Conservation (phyloP, 768 basidiomycete genomes). For the Collybia mongolica region DNA sequence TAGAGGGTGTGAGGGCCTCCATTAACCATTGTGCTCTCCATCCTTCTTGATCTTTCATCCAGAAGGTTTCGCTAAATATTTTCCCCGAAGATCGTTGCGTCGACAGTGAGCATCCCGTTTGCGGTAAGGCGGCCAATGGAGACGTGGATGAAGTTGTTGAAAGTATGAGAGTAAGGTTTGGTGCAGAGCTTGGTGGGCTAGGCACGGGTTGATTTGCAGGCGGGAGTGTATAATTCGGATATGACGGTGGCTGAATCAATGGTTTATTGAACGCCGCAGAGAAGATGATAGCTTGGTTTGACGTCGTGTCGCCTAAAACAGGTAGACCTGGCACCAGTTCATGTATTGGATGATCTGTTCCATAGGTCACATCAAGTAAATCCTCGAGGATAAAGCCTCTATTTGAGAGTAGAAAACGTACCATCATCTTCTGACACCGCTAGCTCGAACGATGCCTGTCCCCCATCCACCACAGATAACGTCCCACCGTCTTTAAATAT, state of each 20-base stretch:
- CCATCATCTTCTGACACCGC: constrained; percentile 49
- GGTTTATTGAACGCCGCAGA: constrained; percentile 52
- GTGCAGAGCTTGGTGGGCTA: constrained; percentile 34
- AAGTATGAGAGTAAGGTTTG: constrained; percentile 57
- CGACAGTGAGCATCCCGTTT: constrained; percentile 61
- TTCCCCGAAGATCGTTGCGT: constrained; percentile 34
- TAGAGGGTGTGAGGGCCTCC: constrained; percentile 53
- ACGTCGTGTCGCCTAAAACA: constrained; percentile 71
- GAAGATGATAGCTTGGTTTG: constrained; percentile 71
- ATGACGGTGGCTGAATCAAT: constrained; percentile 38
- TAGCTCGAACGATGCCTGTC: constrained; percentile 52
- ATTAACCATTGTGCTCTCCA: constrained; percentile 73
- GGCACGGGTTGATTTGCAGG: constrained; percentile 50
- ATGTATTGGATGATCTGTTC: constrained; percentile 47
- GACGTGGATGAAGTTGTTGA: constrained; percentile 42
- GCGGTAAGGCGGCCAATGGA: constrained; percentile 40
- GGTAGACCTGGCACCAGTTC: constrained; percentile 41
- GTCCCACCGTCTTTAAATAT: constrained; percentile 45
- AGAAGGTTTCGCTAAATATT: constrained; percentile 44
- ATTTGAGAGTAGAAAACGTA: not conserved
- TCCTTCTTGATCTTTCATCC: constrained; percentile 56
- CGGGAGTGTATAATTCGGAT: constrained; percentile 78
- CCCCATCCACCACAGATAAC: constrained; percentile 42
- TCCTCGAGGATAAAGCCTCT: too few species aligned
- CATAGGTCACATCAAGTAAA: not conserved